Conservation (phyloP, 257 asterid species). For the Orobanche coerulescens region DNA sequence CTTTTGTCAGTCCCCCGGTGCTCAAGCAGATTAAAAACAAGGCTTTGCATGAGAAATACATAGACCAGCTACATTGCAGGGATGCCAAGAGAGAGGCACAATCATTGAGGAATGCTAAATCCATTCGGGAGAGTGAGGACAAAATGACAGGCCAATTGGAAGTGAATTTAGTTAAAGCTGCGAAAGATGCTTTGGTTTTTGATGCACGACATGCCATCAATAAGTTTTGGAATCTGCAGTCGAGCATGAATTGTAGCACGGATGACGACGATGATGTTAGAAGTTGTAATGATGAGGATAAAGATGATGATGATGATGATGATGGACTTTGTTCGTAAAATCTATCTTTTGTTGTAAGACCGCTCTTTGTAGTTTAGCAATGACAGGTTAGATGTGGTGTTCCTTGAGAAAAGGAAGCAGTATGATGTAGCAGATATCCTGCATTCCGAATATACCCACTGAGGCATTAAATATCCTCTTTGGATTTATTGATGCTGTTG, state of each 20-base stretch:
- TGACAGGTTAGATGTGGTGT: too few species aligned
- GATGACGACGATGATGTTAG: conserved; percentile 11
- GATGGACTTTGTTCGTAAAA: conserved; percentile 16
- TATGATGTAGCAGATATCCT: too few species aligned
- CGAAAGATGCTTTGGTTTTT: conserved; percentile 54
- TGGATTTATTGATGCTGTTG: too few species aligned
- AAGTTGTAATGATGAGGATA: conserved; percentile 25
- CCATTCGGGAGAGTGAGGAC: conserved; percentile 8
- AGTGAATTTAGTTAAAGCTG: conserved; percentile 38
- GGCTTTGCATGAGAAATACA: conserved; percentile 74
- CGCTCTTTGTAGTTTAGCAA: too few species aligned
- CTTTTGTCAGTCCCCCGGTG: conserved; percentile 63
- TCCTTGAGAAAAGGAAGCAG: too few species aligned
- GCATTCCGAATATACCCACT: too few species aligned
- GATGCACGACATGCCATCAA: conserved; percentile 54
- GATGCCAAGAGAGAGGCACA: conserved; percentile 76
- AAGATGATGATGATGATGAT: too few species aligned
- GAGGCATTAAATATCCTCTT: too few species aligned
- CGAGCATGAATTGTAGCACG: conserved; percentile 6
- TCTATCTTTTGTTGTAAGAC: too few species aligned
- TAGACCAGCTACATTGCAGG: conserved; percentile 72
- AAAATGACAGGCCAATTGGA: conserved; percentile 19
- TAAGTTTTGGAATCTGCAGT: conserved; percentile 35
- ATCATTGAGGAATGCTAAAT: conserved; percentile 36
- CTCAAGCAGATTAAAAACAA: conserved; percentile 72